Percentiles rank a stretch among this genome's conserved stretches.
These are phyloP conservation scores for Truncatella angustata DNA, from an alignment of 2,329 filamentous ascomycete species.

Conservation along the genomic window DNA sequence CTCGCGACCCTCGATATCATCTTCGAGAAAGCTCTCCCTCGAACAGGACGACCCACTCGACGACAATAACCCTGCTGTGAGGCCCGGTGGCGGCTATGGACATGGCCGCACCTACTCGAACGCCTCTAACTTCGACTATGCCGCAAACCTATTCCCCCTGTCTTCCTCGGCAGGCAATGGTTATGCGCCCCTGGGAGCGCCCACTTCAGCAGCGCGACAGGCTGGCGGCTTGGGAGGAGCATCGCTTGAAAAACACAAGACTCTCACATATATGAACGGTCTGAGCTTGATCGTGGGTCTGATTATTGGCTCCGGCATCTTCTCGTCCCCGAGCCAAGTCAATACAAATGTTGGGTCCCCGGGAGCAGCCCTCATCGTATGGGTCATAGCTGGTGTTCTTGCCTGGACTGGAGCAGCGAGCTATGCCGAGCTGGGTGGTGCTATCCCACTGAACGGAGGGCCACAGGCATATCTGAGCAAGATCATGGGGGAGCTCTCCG, in stretches of 20 bases:
- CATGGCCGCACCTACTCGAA: conserved; percentile 78
- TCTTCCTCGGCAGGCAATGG: conserved; percentile 71
- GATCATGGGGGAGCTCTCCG: conserved; percentile 90
- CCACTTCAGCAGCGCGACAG: conserved; percentile 53
- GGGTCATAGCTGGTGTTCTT: conserved; percentile 84
- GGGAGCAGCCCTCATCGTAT: conserved; percentile 86
- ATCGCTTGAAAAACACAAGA: conserved; percentile 94
- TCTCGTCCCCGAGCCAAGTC: conserved; percentile 90
- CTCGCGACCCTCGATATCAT: conserved; percentile 83
- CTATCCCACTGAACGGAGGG: conserved; percentile 93
- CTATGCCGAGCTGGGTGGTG: conserved; percentile 92
- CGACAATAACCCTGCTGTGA: conserved; percentile 52
- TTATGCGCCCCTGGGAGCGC: conserved; percentile 83
- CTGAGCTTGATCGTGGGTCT: conserved; percentile 86
- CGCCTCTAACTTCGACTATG: conserved; percentile 92
- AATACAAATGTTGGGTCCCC: conserved; percentile 89
- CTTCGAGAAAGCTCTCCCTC: conserved; percentile 87
- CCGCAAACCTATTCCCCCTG: conserved; percentile 87
- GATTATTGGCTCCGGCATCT: conserved; percentile 95
- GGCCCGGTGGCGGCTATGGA: conserved; percentile 39
- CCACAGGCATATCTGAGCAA: conserved; percentile 93
- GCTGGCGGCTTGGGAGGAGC: conserved; percentile 63
- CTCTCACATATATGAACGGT: conserved; percentile 90
- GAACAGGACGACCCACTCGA: conserved; percentile 81
- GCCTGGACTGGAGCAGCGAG: conserved; percentile 96